phyloP scores from a whole-genome alignment of 2,329 filamentous ascomycete species.

The Alternaria triticimaculans region DNA sequence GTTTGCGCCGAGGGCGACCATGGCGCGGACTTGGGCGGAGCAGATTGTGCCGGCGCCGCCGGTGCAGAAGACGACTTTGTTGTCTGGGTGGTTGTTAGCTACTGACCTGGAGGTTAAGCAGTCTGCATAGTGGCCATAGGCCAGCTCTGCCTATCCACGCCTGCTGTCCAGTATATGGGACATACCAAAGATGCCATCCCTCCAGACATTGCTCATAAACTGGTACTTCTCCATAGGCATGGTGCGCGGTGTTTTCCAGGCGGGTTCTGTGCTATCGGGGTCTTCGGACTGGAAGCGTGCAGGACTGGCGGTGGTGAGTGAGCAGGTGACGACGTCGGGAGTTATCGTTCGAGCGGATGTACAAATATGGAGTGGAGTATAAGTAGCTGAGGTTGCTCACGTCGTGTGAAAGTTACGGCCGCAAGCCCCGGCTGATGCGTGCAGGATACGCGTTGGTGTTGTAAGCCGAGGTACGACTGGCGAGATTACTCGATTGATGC shows the following conservation, averaged over 20 bases:
- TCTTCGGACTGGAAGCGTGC: neutral
- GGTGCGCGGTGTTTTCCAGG: constrained; percentile 32
- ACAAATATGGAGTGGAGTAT: neutral
- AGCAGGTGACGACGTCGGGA: neutral
- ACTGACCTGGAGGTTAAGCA: neutral
- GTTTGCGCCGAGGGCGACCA: constrained; percentile 89
- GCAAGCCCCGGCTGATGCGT: constrained; percentile 17
- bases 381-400: constrained; percentile 16
- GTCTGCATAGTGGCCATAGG: neutral
- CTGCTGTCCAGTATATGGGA: too few relatives aligned
- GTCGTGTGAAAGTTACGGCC: constrained; percentile 28
- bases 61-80: constrained; percentile 92
- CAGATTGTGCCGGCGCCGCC: constrained; percentile 94
- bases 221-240: constrained; percentile 76
- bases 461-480: constrained; percentile 30
- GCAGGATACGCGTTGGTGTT: constrained; percentile 5
- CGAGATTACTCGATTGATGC: constrained; percentile 15
- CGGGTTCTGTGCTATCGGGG: constrained; percentile 15
- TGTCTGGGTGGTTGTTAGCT: constrained; percentile 60
- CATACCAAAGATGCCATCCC: constrained; percentile 82
- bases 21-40: constrained; percentile 87
- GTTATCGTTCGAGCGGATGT: neutral
- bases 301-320: constrained; percentile 2
- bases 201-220: constrained; percentile 85
- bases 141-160: neutral